Base-by-base conservation (phyloP, 805 yeast genomes). In the Starmerella geochares region DNA sequence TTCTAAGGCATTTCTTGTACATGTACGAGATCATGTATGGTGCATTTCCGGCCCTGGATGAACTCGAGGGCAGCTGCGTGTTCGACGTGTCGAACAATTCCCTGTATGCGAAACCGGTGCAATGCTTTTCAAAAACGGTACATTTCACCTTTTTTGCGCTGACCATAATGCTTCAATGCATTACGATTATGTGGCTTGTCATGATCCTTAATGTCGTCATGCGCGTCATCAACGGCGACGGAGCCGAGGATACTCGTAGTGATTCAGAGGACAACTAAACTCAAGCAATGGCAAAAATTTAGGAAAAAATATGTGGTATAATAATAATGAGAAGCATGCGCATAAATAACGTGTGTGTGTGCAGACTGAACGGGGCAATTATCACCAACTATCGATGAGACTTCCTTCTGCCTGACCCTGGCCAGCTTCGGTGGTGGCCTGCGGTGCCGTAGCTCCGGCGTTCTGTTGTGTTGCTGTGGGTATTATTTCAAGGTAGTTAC, bases 181-280 rank as follows among this genome's bases (percentile, higher is more conserved):
- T 87, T 32, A 76, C 79, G 29, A 50, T 79, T 16, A 62, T 83
- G 47, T 86, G 96, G 96, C 72, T 86, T 74, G 77, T 70, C 60
- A 71, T 83, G 68, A 86, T 87, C 51, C 54, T 75, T 11, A 79
- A 76, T 57, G 94, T 86, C 23, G 86, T 84, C 10, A 63, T 72
- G 49, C 79, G 75, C 62, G 90, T 86, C 21, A 54, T 86, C 23
- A 70, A 74, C 8, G 96, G 95, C 4, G 71, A 67, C 20, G 78
- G 79, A 31, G 95, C 95, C 1, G 94, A 85, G 58, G 96, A 87
- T 64, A 81, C 82, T 28, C 77, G 96, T 66, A 81, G 90, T 62
- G 95, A 85, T 58, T 81, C 74, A 49, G 94, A 84, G 24, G 46
- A 33, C 14, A 14, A 45, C 20, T 32, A 25, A 31, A 25, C 10